Base-by-base conservation (phyloP, 768 basidiomycete genomes). In the Mycena vitilis region DNA sequence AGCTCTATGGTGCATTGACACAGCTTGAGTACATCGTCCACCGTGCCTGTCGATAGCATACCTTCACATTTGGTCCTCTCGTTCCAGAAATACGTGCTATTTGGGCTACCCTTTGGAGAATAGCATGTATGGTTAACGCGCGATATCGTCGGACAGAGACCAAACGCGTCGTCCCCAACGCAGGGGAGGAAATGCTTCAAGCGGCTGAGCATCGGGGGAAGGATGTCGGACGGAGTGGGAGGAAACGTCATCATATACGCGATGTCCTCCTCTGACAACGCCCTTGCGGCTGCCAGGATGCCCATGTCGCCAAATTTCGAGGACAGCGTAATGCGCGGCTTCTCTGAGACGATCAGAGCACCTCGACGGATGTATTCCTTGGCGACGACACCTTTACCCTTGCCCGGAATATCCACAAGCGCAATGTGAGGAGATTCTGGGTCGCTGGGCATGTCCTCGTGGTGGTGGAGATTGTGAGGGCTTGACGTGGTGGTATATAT, bases 301-400 rank as follows among this genome's bases (percentile, higher is more conserved):
- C 20, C 16, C 16, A 40, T 25, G 8, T 38, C 20, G 47, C 16
- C 22, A 34, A 9, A 18, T n/a, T n/a, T n/a, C 10, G 23, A 20
- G 30, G 67, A 49, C 23, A 68, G 25, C 6, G n/a, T 51, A 34
- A 68, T 68, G 9, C 67, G 18, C 30, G 67, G 67, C 60, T 40
- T 59, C 53, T 68, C 67, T 20, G 67, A 63, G 54, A 68, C 23
- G 23, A 68, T 68, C 34, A 63, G 57, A 7, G 61, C 54, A 2
- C 67, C 67, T 25, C 49, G 61, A 20, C 40, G 37, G 34, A 68
- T 68, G 48, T 23, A 10, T 61, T 68, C 56, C 10, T 63, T 30
- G 23, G 67, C 62, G 36, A 63, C 38, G 15, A 68, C 67, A 15
- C 67, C 67, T 36, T 63, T 63, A n/a, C 67, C 67, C 37, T 68